A percentile compares a stretch with the other conserved stretches of the same genome.
phyloP scores from a whole-genome alignment of 2,329 filamentous ascomycete genomes.

The Botryotinia convoluta region DNA sequence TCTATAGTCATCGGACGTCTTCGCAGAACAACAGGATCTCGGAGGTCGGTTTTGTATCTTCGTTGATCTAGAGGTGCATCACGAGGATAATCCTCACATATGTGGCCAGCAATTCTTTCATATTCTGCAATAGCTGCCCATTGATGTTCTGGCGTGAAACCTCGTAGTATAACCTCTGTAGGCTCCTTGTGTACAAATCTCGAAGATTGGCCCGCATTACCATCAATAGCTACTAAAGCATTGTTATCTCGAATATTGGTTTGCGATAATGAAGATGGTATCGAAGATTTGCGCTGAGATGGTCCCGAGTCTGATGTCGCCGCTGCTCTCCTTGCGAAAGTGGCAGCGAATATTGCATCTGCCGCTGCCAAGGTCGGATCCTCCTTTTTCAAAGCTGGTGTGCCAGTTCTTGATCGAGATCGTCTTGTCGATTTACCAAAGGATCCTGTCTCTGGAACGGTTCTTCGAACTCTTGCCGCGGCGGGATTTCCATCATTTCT shows the following conservation, averaged over 20 bases:
- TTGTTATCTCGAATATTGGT: conserved; percentile 40
- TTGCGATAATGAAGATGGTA: conserved; percentile 37
- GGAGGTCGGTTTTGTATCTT: conserved; percentile 71
- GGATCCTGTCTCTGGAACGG: conserved; percentile 59
- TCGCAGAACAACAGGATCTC: conserved; percentile 68
- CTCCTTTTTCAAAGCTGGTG: conserved; percentile 49
- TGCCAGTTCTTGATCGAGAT: conserved; percentile 60
- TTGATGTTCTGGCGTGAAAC: conserved; percentile 67
- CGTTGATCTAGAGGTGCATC: conserved; percentile 70
- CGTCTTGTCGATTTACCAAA: conserved; percentile 66
- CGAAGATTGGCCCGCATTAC: conserved; percentile 28
- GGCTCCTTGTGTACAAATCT: conserved; percentile 49
- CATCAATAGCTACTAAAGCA: conserved; percentile 32
- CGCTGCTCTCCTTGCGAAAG: conserved; percentile 47
- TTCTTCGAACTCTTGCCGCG: conserved; percentile 50
- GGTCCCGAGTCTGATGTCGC: conserved; percentile 35
- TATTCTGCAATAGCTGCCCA: conserved; percentile 89
- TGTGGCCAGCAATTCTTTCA: conserved; percentile 78
- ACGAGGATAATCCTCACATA: conserved; percentile 91
- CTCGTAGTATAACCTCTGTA: conserved; percentile 81
- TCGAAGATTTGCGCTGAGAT: conserved; percentile 37
- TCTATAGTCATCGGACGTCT: conserved; percentile 63
- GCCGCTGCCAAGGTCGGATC: conserved; percentile 61
- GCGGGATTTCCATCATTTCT: conserved; percentile 54
- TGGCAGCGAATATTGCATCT: conserved; percentile 60